phyloP scores from a whole-genome alignment of 371 early-diverging fungal genomes.

The Rhizomucor miehei region DNA sequence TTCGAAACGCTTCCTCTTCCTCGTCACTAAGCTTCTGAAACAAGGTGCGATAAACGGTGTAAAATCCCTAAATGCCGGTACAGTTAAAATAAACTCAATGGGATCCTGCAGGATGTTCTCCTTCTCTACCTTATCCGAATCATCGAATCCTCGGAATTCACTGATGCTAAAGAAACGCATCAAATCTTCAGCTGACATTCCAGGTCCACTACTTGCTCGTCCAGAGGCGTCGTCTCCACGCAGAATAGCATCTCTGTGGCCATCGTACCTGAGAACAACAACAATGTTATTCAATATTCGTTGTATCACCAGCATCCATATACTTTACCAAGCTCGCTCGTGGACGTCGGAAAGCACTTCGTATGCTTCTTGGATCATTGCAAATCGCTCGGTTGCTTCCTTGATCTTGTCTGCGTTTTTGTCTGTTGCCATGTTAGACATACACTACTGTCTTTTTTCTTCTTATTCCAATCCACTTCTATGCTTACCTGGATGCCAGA shows the following conservation, averaged over 20 bases:
- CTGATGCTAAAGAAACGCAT: slow-evolving; percentile 71
- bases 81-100: background rate
- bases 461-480: background rate
- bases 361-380: slow-evolving; percentile 87
- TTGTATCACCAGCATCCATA: background rate
- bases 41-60: slow-evolving; percentile 70
- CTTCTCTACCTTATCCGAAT: slow-evolving; percentile 44
- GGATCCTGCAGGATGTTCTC: background rate
- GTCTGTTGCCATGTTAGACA: slow-evolving; percentile 43
- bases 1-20: slow-evolving; percentile 64
- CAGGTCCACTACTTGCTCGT: slow-evolving; percentile 39
- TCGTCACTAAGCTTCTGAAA: slow-evolving; percentile 78
- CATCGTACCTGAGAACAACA: slow-evolving; percentile 62
- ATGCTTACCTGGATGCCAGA: slow-evolving; percentile 84
- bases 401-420: slow-evolving; percentile 83
- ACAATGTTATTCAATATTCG: background rate
- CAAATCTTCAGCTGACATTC: slow-evolving; percentile 59
- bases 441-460: slow-evolving; percentile 1
- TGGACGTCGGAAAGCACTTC: slow-evolving; percentile 85
- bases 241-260: slow-evolving; percentile 79
- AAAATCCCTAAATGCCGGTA: slow-evolving; percentile 64
- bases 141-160: slow-evolving; percentile 65
- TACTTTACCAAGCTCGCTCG: slow-evolving; percentile 81
- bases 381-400: slow-evolving; percentile 85
- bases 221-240: slow-evolving; percentile 58